Conservation (phyloP, 805 yeast species). For the Metschnikowia arizonensis region DNA sequence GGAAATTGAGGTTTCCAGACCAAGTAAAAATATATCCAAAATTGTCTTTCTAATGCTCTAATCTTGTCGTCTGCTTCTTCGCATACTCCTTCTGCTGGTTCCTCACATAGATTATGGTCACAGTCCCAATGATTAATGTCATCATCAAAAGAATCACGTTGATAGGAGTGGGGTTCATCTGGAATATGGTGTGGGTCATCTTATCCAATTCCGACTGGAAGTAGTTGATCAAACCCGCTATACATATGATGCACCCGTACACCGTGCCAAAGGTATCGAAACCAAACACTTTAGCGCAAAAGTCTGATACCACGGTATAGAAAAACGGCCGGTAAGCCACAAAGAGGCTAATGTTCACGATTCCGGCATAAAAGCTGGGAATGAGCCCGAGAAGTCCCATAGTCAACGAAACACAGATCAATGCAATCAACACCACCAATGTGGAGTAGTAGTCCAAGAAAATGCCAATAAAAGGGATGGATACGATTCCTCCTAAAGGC, state of each 20-base stretch:
- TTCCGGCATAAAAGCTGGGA: constrained; percentile 38
- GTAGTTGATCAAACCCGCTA: constrained; percentile 49
- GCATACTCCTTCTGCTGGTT: constrained; percentile 10
- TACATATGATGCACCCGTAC: constrained; percentile 53
- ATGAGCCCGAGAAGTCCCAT: constrained; percentile 50
- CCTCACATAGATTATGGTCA: constrained; percentile 38
- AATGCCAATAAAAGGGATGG: constrained; percentile 52
- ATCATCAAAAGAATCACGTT: constrained; percentile 36
- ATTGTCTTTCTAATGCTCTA: too few relatives aligned
- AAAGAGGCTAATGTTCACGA: constrained; percentile 44
- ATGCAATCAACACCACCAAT: constrained; percentile 37
- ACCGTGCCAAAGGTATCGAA: constrained; percentile 58
- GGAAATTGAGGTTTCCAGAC: too few relatives aligned
- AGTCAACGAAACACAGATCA: constrained; percentile 39
- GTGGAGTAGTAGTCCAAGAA: constrained; percentile 49
- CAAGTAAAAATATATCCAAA: too few relatives aligned
- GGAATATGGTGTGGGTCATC: constrained; percentile 47
- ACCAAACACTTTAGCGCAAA: constrained; percentile 62
- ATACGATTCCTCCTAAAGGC: constrained; percentile 53
- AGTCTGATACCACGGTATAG: constrained; percentile 54
- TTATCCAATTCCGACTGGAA: constrained; percentile 45
- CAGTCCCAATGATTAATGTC: constrained; percentile 43
- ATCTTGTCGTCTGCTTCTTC: too few relatives aligned
- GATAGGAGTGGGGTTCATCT: constrained; percentile 54
- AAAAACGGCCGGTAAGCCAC: constrained; percentile 55